Conservation (phyloP, 169 alveolate genomes). For the Theileria sp. region DNA sequence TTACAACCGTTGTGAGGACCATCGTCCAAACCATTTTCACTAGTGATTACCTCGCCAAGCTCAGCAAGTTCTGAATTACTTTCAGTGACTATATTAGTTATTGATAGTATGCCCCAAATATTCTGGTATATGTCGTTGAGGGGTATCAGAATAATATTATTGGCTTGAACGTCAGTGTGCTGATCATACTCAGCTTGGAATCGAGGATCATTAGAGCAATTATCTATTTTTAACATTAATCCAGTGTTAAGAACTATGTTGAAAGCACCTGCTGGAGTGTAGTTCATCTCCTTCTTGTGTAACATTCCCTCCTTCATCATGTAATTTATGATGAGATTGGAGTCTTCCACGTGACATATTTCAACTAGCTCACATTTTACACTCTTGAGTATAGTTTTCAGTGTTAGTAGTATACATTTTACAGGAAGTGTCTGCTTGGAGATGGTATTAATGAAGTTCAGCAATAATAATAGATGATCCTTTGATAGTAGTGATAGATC, state of each 20-base stretch:
- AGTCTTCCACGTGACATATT: slow-evolving; percentile 46
- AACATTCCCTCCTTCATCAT: slow-evolving; percentile 55
- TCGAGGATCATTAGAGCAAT: slow-evolving; percentile 12
- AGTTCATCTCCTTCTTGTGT: slow-evolving; percentile 47
- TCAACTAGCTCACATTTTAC: slow-evolving; percentile 46
- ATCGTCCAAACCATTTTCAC: not conserved
- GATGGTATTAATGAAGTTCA: slow-evolving; percentile 48
- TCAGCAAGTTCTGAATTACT: slow-evolving; percentile 1
- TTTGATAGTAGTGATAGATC: slow-evolving; percentile 43
- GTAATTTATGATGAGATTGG: slow-evolving; percentile 36
- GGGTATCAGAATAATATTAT: slow-evolving; percentile 50
- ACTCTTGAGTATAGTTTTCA: slow-evolving; percentile 38
- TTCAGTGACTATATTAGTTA: not conserved
- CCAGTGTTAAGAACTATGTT: slow-evolving; percentile 31
- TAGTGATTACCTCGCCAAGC: not conserved
- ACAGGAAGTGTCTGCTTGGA: slow-evolving; percentile 56
- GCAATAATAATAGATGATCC: slow-evolving; percentile 47
- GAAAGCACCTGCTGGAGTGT: slow-evolving; percentile 23
- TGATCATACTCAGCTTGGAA: slow-evolving; percentile 26
- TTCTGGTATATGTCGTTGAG: slow-evolving; percentile 34
- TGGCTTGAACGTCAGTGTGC: slow-evolving; percentile 48
- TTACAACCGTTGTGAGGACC: not conserved
- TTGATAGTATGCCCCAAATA: slow-evolving; percentile 61
- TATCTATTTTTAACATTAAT: slow-evolving; percentile 22
- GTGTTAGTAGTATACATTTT: slow-evolving; percentile 50